Percentiles rank a stretch among this genome's conserved stretches.
These are phyloP conservation scores for Boletus reticuloceps DNA, from an alignment of 768 basidiomycete genomes.

Conservation along the genomic window DNA sequence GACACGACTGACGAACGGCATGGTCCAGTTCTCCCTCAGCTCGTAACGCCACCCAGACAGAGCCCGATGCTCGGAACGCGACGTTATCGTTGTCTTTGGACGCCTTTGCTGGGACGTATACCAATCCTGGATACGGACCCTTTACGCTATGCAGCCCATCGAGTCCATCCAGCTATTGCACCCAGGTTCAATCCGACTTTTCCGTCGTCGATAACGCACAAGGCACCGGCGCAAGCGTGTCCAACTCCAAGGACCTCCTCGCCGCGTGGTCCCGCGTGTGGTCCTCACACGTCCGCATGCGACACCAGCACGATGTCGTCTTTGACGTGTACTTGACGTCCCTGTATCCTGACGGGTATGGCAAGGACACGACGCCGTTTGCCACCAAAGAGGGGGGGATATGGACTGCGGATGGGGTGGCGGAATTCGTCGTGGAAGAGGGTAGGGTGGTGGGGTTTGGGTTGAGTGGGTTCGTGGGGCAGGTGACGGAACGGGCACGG, in stretches of 20 bases:
- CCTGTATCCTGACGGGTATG: constrained; percentile 39
- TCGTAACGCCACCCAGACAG: neutral
- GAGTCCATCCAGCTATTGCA: constrained; percentile 22
- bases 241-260: constrained; percentile 20
- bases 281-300: constrained; percentile 38
- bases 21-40: neutral
- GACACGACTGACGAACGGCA: neutral
- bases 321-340: constrained; percentile 24
- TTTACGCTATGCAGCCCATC: constrained; percentile 36
- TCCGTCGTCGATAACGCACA: constrained; percentile 20
- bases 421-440: constrained; percentile 25
- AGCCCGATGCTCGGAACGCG: neutral
- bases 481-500: constrained; percentile 20
- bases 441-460: constrained; percentile 33
- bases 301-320: constrained; percentile 11
- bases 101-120: constrained; percentile 36
- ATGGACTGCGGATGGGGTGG: neutral
- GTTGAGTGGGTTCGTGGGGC: constrained; percentile 12
- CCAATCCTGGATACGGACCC: constrained; percentile 36
- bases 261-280: constrained; percentile 34
- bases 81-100: constrained; percentile 16
- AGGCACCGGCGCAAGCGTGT: neutral
- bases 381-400: constrained; percentile 9
- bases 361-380: constrained; percentile 35
- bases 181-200: constrained; percentile 29